phyloP scores from a whole-genome alignment of 2,329 filamentous ascomycete species.

The Scorias spongiosa region DNA sequence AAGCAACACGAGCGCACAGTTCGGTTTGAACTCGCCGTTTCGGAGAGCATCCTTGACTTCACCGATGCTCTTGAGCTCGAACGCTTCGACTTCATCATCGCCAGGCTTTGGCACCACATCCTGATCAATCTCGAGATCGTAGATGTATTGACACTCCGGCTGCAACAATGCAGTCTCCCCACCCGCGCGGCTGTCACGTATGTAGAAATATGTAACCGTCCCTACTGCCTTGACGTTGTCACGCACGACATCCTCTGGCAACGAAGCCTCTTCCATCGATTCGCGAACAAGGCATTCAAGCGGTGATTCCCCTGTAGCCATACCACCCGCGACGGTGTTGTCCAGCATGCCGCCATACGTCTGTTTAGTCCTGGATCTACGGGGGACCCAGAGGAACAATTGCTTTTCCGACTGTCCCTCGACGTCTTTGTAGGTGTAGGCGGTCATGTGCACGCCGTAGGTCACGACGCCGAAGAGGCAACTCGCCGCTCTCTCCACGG shows the following conservation, averaged over 20 bases:
- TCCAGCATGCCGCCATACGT: constrained; percentile 89
- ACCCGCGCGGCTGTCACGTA: constrained; percentile 59
- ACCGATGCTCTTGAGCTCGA: constrained; percentile 62
- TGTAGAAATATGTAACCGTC: constrained; percentile 70
- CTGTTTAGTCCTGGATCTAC: constrained; percentile 59
- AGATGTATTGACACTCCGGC: constrained; percentile 83
- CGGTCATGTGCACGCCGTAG: constrained; percentile 69
- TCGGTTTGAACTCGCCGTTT: constrained; percentile 74
- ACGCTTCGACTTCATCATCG: constrained; percentile 80
- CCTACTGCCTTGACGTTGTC: constrained; percentile 44
- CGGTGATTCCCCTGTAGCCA: constrained; percentile 65
- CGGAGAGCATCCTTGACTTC: constrained; percentile 57
- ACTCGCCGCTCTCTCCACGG: constrained; percentile 60
- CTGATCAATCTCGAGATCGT: constrained; percentile 63
- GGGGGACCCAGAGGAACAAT: constrained; percentile 72
- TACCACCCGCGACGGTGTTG: constrained; percentile 80
- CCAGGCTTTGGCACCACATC: constrained; percentile 58
- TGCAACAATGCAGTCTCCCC: constrained; percentile 72
- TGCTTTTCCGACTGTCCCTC: constrained; percentile 25
- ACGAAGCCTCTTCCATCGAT: constrained; percentile 72
- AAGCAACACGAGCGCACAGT: constrained; percentile 68
- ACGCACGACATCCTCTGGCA: constrained; percentile 56
- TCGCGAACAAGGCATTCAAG: constrained; percentile 76
- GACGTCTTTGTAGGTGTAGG: constrained; percentile 40
- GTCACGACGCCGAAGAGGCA: constrained; percentile 60